Conservation (phyloP, 768 basidiomycete species). For the Cyathus striatus region DNA sequence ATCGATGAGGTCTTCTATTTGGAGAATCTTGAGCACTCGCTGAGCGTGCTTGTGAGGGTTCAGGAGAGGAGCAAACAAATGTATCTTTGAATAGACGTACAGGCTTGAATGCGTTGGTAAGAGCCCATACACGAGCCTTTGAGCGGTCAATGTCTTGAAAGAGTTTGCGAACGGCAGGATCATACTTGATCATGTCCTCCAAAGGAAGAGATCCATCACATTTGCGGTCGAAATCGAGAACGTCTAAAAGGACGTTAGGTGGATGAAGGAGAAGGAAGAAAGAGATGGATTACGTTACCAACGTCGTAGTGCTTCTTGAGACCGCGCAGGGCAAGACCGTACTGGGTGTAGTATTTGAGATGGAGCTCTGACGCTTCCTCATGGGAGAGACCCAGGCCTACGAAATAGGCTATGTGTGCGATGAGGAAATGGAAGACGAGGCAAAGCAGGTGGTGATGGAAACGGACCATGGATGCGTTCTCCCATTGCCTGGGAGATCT, state of each 20-base stretch:
- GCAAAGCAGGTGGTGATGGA: background rate
- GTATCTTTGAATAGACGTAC: too few species aligned
- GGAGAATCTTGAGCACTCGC: constrained; percentile 71
- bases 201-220: constrained; percentile 84
- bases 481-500: constrained; percentile 77
- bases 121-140: constrained; percentile 77
- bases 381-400: constrained; percentile 59
- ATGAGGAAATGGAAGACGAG: too few species aligned
- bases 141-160: constrained; percentile 75
- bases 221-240: constrained; percentile 77
- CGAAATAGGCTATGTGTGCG: constrained; percentile 59
- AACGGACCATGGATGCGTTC: constrained; percentile 66
- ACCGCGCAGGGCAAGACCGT: constrained; percentile 80
- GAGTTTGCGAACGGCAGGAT: constrained; percentile 57
- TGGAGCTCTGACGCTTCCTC: constrained; percentile 69
- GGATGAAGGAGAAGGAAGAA: background rate
- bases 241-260: constrained; percentile 37
- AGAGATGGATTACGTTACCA: constrained; percentile 41
- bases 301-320: constrained; percentile 72
- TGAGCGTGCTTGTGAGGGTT: constrained; percentile 58
- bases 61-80: constrained; percentile 1
- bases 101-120: constrained; percentile 79
- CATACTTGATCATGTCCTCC: constrained; percentile 69
- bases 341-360: constrained; percentile 68
- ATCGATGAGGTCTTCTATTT: constrained; percentile 67